phyloP scores from a whole-genome alignment of 1,284 basidiomycete genomes.

The Melampsora medusae region DNA sequence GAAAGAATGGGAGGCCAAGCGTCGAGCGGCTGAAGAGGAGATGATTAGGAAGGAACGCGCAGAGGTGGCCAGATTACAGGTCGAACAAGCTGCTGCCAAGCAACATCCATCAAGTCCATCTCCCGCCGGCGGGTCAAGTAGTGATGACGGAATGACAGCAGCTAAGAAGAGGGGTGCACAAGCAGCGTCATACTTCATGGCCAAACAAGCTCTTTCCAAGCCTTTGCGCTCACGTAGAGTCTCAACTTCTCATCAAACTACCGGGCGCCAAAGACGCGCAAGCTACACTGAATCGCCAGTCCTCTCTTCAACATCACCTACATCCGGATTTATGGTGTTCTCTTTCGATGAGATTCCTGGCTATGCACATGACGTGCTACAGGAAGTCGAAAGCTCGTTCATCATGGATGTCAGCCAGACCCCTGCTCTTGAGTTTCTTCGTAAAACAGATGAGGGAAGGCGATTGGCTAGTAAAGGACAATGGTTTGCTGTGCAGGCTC shows the following conservation, averaged over 20 bases:
- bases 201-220: neutral
- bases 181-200: slow-evolving; percentile 33
- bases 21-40: slow-evolving; percentile 5
- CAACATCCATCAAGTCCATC: slow-evolving; percentile 7
- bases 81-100: slow-evolving; percentile 9
- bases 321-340: neutral
- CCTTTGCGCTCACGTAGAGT: slow-evolving; percentile 19
- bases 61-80: slow-evolving; percentile 7
- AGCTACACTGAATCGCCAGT: slow-evolving; percentile 19
- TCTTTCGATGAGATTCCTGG: slow-evolving; percentile 5
- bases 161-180: slow-evolving; percentile 22
- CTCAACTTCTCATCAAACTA: slow-evolving; percentile 20
- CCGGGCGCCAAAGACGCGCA: slow-evolving; percentile 10
- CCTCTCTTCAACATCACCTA: neutral
- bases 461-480: slow-evolving; percentile 8
- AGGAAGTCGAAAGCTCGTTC: slow-evolving; percentile 34
- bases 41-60: neutral
- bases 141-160: neutral
- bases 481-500: slow-evolving; percentile 1
- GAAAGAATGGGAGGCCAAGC: slow-evolving; percentile 12
- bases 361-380: neutral
- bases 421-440: slow-evolving; percentile 22
- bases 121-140: too few relatives aligned
- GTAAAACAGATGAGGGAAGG: slow-evolving; percentile 13
- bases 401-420: slow-evolving; percentile 25